Base-by-base conservation (phyloP, 2,329 filamentous ascomycete species). In the Dothideomycetes sp. region DNA sequence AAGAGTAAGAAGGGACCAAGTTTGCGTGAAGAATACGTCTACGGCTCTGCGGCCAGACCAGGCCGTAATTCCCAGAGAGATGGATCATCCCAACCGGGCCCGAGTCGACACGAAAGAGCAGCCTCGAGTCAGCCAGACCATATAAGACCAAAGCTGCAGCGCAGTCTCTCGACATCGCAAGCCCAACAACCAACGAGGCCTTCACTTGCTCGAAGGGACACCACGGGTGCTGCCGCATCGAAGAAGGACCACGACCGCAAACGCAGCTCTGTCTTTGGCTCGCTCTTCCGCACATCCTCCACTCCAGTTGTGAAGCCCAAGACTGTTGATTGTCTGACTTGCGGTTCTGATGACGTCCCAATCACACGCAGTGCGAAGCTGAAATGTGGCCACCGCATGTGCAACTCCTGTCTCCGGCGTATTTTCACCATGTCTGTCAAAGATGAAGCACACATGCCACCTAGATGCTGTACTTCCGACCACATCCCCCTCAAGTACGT, bases 381-480 rank as follows among this genome's bases (percentile, higher is more conserved):
- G 27, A 73, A 75, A 48, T 94, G 87, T 56, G 77, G 77, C 3
- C 86, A 94, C 59, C 75, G 77, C 45, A 87, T 89, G 81, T 94
- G 87, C 59, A 70, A 82, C 47, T 58, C 70, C 5, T 94, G 87
- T 57, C 66, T 94, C 31, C 81, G 77, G 57, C 75, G 77, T 36
- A 72, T 77, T 42, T 94, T 93, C 61, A 76, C 71, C 39, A 69
- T 85, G 45, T 91, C 85, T 9, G 68, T 88, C 45, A 79, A 71
- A 31, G 84, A 93, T 55, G 78, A 83, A 1, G 73, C 78, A 44
- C 79, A 85, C 49, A 93, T 94, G 84, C 85, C 87, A 14, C 87
- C 87, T 0, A 75, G 71, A 54, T 94, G 86, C 60, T 94, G 86
- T 60, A 81, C 75, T 3, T 53, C 72, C 15, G 75, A 85, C 10